These are phyloP conservation scores for Macrotyloma uniflorum DNA, from an alignment of 306 rosid genomes.

Conservation along the genomic window DNA sequence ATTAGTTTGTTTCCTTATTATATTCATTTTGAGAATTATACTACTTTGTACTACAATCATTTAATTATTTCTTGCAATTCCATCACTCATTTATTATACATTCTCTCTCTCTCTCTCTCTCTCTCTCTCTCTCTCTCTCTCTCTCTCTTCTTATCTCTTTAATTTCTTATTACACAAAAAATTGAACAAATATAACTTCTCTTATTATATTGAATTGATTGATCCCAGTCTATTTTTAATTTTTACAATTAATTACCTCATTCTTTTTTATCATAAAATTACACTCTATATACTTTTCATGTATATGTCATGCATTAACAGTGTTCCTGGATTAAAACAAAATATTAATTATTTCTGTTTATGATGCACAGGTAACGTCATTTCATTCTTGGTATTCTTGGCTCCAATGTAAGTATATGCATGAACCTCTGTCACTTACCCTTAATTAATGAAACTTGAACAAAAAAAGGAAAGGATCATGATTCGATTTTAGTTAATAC, in stretches of 20 bases:
- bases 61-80: not conserved
- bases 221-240: not conserved
- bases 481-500: not conserved
- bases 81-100: not conserved
- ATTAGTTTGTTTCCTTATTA: not conserved
- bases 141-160: not conserved
- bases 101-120: too few relatives aligned
- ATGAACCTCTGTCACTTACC: not conserved
- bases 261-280: not conserved
- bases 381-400: constrained; percentile 85
- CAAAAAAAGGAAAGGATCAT: not conserved
- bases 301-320: not conserved
- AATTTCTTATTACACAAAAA: not conserved
- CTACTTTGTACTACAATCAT: not conserved
- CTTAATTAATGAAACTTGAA: not conserved
- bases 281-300: not conserved
- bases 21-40: not conserved
- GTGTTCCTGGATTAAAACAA: not conserved
- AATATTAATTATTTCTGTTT: not conserved
- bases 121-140: too few relatives aligned
- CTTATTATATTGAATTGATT: not conserved
- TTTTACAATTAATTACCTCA: not conserved
- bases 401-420: constrained; percentile 78
- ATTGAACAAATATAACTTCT: not conserved
- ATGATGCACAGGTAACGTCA: constrained; percentile 63